A percentile compares a stretch with the other conserved stretches of the same genome.
Conservation (phyloP, 23 red algal genomes). For the Gracilaria vermiculophylla region DNA sequence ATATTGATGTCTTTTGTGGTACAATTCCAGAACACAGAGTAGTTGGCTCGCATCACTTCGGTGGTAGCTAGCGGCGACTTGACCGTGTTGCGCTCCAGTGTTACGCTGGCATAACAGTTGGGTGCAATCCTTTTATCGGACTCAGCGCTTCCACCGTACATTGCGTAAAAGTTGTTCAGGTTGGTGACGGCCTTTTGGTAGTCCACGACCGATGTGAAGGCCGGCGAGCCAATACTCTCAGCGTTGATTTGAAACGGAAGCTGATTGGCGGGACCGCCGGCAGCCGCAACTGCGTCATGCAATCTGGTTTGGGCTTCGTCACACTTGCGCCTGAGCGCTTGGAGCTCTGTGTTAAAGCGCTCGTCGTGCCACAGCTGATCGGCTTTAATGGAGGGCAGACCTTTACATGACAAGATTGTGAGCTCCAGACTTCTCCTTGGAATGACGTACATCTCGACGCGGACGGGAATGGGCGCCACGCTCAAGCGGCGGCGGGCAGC, state of each 20-base stretch:
- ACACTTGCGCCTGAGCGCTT: background rate
- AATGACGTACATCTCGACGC: background rate
- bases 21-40: conserved; percentile 2
- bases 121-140: background rate
- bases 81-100: background rate
- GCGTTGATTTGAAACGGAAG: background rate
- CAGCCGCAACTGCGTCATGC: background rate
- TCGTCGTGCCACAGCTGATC: background rate
- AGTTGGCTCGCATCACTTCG: background rate
- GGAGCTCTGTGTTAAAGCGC: background rate
- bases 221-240: background rate
- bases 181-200: background rate
- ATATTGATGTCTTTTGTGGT: background rate
- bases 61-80: background rate
- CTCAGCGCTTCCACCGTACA: background rate
- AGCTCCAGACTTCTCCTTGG: conserved; percentile 2
- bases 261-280: background rate
- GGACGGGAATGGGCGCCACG: no score
- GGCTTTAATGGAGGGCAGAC: background rate
- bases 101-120: background rate
- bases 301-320: background rate
- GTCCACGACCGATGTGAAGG: background rate
- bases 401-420: background rate
- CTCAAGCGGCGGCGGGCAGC: background rate
- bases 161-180: background rate